Evolutionary conservation across 176 grass and related monocot genomes (phyloP).

Genomic region (Neostapfia colusana): DNA sequence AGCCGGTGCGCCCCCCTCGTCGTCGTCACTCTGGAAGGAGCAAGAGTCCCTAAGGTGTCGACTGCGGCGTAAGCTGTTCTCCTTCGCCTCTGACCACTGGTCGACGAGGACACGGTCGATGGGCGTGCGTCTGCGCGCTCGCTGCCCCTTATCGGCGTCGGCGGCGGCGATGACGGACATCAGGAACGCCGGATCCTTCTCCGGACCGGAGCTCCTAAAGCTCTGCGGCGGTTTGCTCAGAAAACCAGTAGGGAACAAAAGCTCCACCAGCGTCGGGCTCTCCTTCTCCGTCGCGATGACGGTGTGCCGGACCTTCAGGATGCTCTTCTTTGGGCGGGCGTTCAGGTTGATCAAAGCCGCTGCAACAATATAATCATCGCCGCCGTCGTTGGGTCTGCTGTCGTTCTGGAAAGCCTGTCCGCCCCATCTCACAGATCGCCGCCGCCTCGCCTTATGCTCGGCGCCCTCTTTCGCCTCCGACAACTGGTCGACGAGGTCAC

Average conservation of each 20-base stretch:
- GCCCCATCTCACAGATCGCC: not conserved
- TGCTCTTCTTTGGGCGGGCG: not conserved
- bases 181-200: not conserved
- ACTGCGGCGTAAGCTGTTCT: slow-evolving; percentile 4
- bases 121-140: no score
- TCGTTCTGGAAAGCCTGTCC: not conserved
- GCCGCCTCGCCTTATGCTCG: not conserved
- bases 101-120: not conserved
- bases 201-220: not conserved
- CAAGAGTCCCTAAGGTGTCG: slow-evolving; percentile 9
- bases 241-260: not conserved
- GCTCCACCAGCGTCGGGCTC: not conserved
- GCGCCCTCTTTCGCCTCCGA: not conserved
- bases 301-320: not conserved
- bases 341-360: not conserved
- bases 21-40: slow-evolving; percentile 4
- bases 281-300: not conserved
- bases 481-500: not conserved
- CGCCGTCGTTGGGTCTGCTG: no score
- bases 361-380: not conserved
- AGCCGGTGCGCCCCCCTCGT: not conserved
- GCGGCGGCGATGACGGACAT: not conserved
- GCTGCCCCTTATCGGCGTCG: not conserved
- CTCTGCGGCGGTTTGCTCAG: not conserved
- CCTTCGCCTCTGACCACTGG: not conserved